Conservation (phyloP, 164 flowering plant genomes). For the Protea cynaroides region DNA sequence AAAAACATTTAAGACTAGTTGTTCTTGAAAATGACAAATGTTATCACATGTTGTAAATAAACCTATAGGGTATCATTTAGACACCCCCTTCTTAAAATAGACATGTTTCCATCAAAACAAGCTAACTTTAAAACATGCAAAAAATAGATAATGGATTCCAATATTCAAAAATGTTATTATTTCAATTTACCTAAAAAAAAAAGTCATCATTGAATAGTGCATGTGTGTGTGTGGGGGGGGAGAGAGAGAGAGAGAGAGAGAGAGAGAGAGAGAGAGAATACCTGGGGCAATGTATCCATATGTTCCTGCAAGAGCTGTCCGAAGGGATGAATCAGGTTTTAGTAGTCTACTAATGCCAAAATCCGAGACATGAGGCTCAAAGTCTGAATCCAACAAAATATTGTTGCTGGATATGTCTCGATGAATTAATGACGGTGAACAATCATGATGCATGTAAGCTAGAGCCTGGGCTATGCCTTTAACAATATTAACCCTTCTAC, state of each 20-base stretch:
- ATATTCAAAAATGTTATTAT: too few relatives aligned
- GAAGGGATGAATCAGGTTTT: not conserved
- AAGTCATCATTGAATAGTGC: not conserved
- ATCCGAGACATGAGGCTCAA: not conserved
- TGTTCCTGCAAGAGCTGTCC: not conserved
- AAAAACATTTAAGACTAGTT: too few relatives aligned
- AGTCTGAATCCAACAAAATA: not conserved
- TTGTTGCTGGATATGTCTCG: not conserved
- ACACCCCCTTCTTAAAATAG: too few relatives aligned
- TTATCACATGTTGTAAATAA: too few relatives aligned
- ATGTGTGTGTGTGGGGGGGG: not conserved
- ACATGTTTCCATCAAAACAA: too few relatives aligned
- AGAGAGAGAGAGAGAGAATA: not conserved
- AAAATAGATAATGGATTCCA: too few relatives aligned
- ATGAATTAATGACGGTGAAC: not conserved
- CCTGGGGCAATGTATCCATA: slow-evolving; percentile 1
- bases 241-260: not conserved
- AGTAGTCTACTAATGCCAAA: not conserved
- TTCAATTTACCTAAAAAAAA: not conserved
- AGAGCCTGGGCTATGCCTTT: not conserved
- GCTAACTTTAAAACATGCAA: too few relatives aligned
- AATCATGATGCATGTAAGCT: not conserved
- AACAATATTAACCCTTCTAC: not conserved
- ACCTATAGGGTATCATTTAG: too few relatives aligned
- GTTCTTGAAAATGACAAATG: too few relatives aligned